Evolutionary conservation across 1,139 yeast species (phyloP).

Genomic region (Suhomyces anneliseae): DNA sequence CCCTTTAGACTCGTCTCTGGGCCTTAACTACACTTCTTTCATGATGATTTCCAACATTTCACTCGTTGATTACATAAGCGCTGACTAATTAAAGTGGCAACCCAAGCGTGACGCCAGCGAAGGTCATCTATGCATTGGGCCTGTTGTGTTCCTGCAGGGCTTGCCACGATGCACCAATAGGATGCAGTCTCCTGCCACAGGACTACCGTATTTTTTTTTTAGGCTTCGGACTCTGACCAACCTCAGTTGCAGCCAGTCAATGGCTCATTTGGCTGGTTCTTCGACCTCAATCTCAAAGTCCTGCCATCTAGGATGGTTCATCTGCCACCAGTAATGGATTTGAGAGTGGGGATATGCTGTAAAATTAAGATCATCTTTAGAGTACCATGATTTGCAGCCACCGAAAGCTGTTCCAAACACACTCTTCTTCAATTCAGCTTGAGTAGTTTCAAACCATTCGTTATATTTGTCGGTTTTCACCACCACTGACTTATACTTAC

Average conservation of each 20-base stretch:
- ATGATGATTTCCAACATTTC: no score
- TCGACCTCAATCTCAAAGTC: constrained; percentile 21
- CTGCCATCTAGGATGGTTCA: constrained; percentile 28
- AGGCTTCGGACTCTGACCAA: no score
- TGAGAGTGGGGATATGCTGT: constrained; percentile 46
- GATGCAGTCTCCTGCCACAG: no score
- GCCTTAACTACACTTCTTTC: no score
- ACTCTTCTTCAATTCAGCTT: constrained; percentile 26
- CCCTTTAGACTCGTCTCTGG: no score
- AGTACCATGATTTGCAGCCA: constrained; percentile 47
- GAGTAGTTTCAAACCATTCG: constrained; percentile 35
- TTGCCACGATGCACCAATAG: no score
- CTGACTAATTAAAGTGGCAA: no score
- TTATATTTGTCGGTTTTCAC: constrained; percentile 38
- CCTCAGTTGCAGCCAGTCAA: not conserved
- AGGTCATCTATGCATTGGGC: no score
- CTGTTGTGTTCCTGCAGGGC: no score
- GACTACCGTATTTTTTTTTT: no score
- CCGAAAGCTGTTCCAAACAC: constrained; percentile 46
- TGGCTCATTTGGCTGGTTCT: not conserved
- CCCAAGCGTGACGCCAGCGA: no score
- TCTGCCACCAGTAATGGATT: constrained; percentile 31
- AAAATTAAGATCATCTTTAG: constrained; percentile 28
- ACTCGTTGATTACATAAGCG: no score
- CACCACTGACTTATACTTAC: constrained; percentile 28